Evolutionary conservation across 129 eudicot genomes (phyloP), one percentile per base, ranked within the genome.

Genomic region (Escallonia rubra): DNA sequence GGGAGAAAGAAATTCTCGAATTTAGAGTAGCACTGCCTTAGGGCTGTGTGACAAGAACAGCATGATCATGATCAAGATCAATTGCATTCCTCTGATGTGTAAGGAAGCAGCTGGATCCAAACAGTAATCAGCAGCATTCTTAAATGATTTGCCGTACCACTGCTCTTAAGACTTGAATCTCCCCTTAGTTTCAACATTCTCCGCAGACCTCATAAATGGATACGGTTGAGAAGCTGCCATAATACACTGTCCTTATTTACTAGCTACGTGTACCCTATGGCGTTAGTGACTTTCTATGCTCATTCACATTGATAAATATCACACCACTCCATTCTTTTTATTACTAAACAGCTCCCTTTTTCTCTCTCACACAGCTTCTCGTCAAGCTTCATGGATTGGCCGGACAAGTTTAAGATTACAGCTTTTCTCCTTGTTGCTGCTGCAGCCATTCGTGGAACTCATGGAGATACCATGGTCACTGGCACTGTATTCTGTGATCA

Each of bases 401-500:
- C 61, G 49, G 51, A 34, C 0, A 75, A 53, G 59, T 58, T 80
- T 49, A 51, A 77, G 59, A 51, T 92, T 43, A 16, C 85, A 63
- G 70, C 73, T 74, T 69, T 83, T 74, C 55, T 88, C n/a, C 34
- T 23, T 23, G 69, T 81, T 79, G 54, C 78, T 60, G 79, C 78
- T 78, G 85, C 85, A 57, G 86, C 82, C 80, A 89, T 89, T 76
- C 55, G 65, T 76, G 88, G 83, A 81, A 88, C 77, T 80, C 55
- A 71, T 66, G 99, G 88, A 16, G 81, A 72, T 76, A 77, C 95
- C 48, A 79, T 89, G 80, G 96, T 89, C 75, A 76, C 83, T 69
- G 99, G 99, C 50, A 66, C 93, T 54, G 96, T 94, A 68, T 89
- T 89, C 41, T 94, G 99, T 83, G 99, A 94, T 75, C 99, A 80